Evolutionary conservation across 2,329 filamentous ascomycete species (phyloP), one percentile per base, ranked within the genome.

Genomic region (Trichocomaceae sp.): DNA sequence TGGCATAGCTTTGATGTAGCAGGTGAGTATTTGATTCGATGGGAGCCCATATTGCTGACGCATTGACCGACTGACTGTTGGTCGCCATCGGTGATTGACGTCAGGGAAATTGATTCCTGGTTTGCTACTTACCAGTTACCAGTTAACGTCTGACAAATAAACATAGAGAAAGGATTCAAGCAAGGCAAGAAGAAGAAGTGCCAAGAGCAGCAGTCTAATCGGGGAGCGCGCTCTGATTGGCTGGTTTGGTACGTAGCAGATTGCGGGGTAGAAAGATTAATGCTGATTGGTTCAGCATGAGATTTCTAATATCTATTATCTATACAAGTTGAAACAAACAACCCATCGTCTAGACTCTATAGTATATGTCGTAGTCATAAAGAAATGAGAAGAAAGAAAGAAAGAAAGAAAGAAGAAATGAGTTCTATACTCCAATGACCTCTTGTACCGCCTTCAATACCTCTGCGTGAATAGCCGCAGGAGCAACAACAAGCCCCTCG

Each of bases 401-500:
- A 10, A 39, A 39, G 13, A 19, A 39, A 39, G 13, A 12, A 7
- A 39, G 33, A 3, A 37, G 23, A 26, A 26, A 26, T 26, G 23
- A n/a, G n/a, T n/a, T 15, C 9, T 22, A 42, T 42, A 20, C 9
- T 12, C 17, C 39, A 20, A 5, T n/a, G 9, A 58, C 52, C 46
- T 50, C 48, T 47, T 50, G 53, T 23, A 70, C 66, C 49, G 65
- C 69, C 51, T 67, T 64, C 26, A 72, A 57, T 17, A 72, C 55
- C 35, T 49, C 58, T 13, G 53, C 52, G 61, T 75, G 72, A 19
- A 73, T 63, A 3, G 63, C 66, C n/a, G 61, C 60, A 39, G 70
- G 69, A 41, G 72, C 72, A 57, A 72, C 69, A 50, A 76, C 66
- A 64, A 74, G 68, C 6, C 74, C 74, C 57, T 68, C 65, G 55